phyloP scores from a whole-genome alignment of 805 yeast genomes.

The Candida vaughaniae region DNA sequence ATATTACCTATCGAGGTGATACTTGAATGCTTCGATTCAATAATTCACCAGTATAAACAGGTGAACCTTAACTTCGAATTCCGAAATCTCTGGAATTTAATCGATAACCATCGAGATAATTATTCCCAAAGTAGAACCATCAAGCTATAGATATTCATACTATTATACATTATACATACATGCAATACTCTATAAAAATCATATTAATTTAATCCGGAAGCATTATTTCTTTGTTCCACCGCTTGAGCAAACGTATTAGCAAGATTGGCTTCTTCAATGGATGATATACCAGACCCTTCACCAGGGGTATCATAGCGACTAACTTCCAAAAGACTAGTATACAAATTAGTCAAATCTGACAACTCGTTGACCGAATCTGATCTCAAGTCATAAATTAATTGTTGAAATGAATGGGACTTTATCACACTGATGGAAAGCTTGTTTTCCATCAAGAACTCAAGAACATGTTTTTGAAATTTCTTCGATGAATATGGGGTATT shows the following conservation, averaged over 20 bases:
- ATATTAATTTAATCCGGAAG: not conserved
- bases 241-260: slow-evolving; percentile 21
- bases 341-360: slow-evolving; percentile 45
- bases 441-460: slow-evolving; percentile 52
- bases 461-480: slow-evolving; percentile 50
- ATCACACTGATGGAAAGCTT: slow-evolving; percentile 47
- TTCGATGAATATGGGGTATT: slow-evolving; percentile 43
- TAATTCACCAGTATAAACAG: not conserved
- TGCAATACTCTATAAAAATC: not conserved
- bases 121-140: too few species aligned
- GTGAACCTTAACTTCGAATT: slow-evolving; percentile 4
- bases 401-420: slow-evolving; percentile 52
- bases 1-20: slow-evolving; percentile 34
- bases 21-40: slow-evolving; percentile 18
- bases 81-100: slow-evolving; percentile 11
- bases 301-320: slow-evolving; percentile 21
- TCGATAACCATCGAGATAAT: slow-evolving; percentile 6
- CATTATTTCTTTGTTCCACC: slow-evolving; percentile 17
- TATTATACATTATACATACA: slow-evolving; percentile 1
- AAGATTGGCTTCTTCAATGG: slow-evolving; percentile 24
- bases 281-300: slow-evolving; percentile 10
- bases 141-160: not conserved
- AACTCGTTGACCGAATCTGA: slow-evolving; percentile 49
- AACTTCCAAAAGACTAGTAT: slow-evolving; percentile 46
- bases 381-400: slow-evolving; percentile 48